These are phyloP conservation scores for Venturia oleaginea DNA, from an alignment of 2,329 filamentous ascomycete species.

Conservation along the genomic window DNA sequence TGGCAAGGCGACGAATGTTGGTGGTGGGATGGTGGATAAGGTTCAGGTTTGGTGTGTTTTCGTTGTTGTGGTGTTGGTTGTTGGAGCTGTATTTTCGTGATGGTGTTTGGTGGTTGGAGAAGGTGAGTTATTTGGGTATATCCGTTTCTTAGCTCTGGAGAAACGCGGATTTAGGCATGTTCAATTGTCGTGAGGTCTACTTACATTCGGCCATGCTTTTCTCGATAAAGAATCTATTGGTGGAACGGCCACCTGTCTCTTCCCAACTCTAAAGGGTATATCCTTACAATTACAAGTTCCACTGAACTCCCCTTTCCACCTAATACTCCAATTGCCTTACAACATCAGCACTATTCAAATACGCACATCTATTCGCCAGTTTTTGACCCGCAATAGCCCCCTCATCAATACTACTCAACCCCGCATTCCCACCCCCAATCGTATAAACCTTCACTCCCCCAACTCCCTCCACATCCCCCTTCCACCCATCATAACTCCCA, in stretches of 20 bases:
- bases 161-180: too few species aligned
- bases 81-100: too few species aligned
- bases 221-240: too few species aligned
- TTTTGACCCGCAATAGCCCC: conserved; percentile 28
- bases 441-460: conserved; percentile 32
- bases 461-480: conserved; percentile 25
- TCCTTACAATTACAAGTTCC: background rate
- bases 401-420: conserved; percentile 18
- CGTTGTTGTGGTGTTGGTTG: too few species aligned
- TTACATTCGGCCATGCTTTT: too few species aligned
- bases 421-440: conserved; percentile 32
- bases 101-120: too few species aligned
- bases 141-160: too few species aligned
- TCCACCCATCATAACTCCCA: conserved; percentile 26
- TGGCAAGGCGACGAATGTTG: background rate
- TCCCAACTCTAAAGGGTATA: too few species aligned
- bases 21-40: background rate
- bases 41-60: background rate
- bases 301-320: background rate
- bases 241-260: too few species aligned
- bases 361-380: conserved; percentile 39
- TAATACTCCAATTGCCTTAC: conserved; percentile 31
- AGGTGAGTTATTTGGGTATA: too few species aligned
- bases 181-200: too few species aligned
- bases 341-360: conserved; percentile 37